phyloP scores from a whole-genome alignment of 2,329 filamentous ascomycete genomes.

The Fusarium siculi region DNA sequence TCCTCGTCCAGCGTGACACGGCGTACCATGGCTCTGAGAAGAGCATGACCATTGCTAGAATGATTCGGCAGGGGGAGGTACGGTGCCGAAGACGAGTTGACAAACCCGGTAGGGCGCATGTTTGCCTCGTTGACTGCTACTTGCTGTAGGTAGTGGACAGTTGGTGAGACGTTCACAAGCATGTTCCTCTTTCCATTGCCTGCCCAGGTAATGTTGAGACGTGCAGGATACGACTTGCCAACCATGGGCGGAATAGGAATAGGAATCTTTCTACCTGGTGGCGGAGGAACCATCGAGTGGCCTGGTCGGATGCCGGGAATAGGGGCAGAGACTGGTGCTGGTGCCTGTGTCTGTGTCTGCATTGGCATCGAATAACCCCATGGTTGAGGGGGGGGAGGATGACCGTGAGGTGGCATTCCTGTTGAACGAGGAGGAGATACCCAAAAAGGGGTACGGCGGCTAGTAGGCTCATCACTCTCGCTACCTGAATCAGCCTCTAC shows the following conservation, averaged over 20 bases:
- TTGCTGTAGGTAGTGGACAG: constrained; percentile 49
- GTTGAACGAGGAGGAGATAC: constrained; percentile 10
- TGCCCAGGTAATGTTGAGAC: constrained; percentile 44
- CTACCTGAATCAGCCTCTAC: constrained; percentile 16
- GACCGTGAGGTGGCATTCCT: constrained; percentile 4
- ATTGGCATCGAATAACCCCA: constrained; percentile 14
- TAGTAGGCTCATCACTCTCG: constrained; percentile 7
- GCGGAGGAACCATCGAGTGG: background rate
- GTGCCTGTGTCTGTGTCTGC: background rate
- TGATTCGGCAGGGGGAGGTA: constrained; percentile 11
- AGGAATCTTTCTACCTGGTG: constrained; percentile 7
- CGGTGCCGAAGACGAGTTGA: background rate
- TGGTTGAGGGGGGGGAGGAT: constrained; percentile 6
- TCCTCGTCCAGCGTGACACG: constrained; percentile 37
- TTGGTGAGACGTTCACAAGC: constrained; percentile 43
- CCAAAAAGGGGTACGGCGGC: constrained; percentile 10
- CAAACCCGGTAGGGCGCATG: constrained; percentile 24
- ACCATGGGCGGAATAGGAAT: constrained; percentile 11
- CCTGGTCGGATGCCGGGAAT: background rate
- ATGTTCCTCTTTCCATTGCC: constrained; percentile 46
- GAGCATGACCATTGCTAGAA: background rate
- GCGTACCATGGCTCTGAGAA: constrained; percentile 30
- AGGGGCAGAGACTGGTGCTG: background rate
- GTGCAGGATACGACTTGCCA: constrained; percentile 33
- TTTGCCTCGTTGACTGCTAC: constrained; percentile 37